Percentiles rank a stretch among this genome's conserved stretches.
These are phyloP conservation scores for Gonapodya sp. DNA, from an alignment of 192 early-diverging fungal genomes.

Conservation along the genomic window DNA sequence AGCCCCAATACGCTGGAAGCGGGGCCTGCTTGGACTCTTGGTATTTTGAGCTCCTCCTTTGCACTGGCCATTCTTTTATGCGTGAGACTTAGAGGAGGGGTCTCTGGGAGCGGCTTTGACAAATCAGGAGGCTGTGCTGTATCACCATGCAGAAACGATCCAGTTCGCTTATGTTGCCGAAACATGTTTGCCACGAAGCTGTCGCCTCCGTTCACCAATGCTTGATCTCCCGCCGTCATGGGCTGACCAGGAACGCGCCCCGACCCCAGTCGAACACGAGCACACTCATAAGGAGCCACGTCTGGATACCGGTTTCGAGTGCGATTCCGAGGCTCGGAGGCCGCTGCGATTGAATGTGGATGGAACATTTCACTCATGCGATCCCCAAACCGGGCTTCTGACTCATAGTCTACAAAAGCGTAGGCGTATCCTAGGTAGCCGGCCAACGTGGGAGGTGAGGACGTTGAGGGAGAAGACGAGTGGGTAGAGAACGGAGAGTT, in stretches of 20 bases:
- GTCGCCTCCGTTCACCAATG: too few relatives aligned
- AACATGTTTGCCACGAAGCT: too few relatives aligned
- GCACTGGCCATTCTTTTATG: not conserved
- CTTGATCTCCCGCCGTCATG: too few relatives aligned
- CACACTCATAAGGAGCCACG: not conserved
- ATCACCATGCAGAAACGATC: too few relatives aligned
- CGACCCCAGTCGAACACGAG: not conserved
- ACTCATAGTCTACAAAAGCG: not conserved
- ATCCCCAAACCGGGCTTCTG: not conserved
- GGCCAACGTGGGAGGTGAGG: not conserved
- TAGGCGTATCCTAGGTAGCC: not conserved
- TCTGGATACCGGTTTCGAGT: not conserved
- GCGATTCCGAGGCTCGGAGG: not conserved
- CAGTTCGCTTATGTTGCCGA: too few relatives aligned
- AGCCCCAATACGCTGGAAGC: not conserved
- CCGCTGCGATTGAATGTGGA: not conserved
- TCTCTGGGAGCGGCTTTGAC: too few relatives aligned
- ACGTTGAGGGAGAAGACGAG: not conserved
- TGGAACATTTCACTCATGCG: not conserved
- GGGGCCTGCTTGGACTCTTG: not conserved
- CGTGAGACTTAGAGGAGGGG: too few relatives aligned
- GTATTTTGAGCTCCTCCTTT: not conserved
- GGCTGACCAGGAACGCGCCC: not conserved
- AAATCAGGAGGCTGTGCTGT: too few relatives aligned
- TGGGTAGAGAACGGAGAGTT: not conserved